Evolutionary conservation across 2,329 filamentous ascomycete genomes (phyloP), one percentile per base, ranked within the genome.

Genomic region (Fusarium heterosporum): DNA sequence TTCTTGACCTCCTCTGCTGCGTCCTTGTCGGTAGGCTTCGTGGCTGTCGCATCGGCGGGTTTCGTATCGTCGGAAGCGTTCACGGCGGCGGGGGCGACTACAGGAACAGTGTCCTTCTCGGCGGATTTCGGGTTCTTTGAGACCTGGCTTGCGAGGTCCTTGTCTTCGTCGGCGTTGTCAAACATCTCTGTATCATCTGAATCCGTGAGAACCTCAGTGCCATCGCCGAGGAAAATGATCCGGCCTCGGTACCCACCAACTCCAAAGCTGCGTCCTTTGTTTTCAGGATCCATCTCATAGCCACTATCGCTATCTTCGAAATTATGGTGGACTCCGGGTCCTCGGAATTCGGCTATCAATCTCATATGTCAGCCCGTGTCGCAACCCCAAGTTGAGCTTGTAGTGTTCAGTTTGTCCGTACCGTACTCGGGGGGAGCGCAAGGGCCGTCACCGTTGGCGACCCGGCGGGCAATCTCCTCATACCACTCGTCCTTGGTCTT

Each of bases 351-450:
- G 81, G 92, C 92, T 95, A 41, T 48, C 52, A 19, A 41, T 53
- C 16, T 42, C 29, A 54, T 34, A 40, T 47, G 64, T 73, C 54
- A 73, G 70, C 57, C 46, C 50, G 32, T 58, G 25, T 48, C 25
- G 36, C 12, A 14, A 9, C 41, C 22, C 36, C 45, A 45, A 42
- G 38, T 40, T 32, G 46, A 57, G 51, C 43, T 50, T 46, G 36
- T n/a, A 25, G 57, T 59, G 58, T 77, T 79, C 80, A 81, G 78
- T 68, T 78, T 78, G 83, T 82, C 88, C 93, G 90, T 95, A 94
- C 96, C 96, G 85, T 98, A 99, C 89, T 99, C 96, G 76, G 95
- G 96, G 81, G 96, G 96, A 79, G 96, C 96, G 84, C 95, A 98
- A 78, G 96, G 96, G 75, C 96, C 96, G 81, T 99, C 96, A 81